Evolutionary conservation across 2,329 filamentous ascomycete species (phyloP), one percentile per base, ranked within the genome.

Genomic region (Pseudogymnoascus sp.): DNA sequence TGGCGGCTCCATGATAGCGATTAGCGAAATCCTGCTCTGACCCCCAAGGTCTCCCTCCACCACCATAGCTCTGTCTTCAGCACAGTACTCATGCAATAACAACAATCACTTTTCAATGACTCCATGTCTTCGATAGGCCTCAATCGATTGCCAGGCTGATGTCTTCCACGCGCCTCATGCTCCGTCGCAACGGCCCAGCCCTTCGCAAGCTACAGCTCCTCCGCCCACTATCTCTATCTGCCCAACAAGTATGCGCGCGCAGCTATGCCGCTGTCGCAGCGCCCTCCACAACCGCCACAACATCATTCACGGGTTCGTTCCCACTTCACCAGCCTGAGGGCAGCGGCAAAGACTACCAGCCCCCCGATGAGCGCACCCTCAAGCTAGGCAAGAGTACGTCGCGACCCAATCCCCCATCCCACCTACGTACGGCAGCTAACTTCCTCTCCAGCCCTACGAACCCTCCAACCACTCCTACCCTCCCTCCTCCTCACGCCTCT

Each of bases 401-500:
- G 11, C 16, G 3, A 20, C 16, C 60, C 12, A 8, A 22, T 9
- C 47, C 35, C 25, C 30, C 11, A 16, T 8, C n/a, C 47, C 9
- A 22, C 7, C 16, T 4, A 37, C 16, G n/a, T 39, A 20, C 9
- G 58, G 30, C 16, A 32, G 28, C 35, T 62, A 61, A 66, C 54
- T 66, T 32, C 38, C 22, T 37, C 7, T 58, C 43, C 68, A 87
- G 85, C 85, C 64, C 77, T 89, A 9, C 78, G 84, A 60, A 79
- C 85, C 60, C 79, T 89, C 35, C 85, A 88, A 76, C 79, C 85
- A 65, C 82, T 81, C 65, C 77, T 88, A n/a, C 85, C 86, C 58
- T 85, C 82, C 1, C 79, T 89, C 60, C 79, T 89, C 20, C 82
- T 87, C 68, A 81, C 82, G 0, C 86, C 85, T 1, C 77, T 88